phyloP scores from a whole-genome alignment of 1,139 yeast genomes.

The Yamadazyma mexicana region DNA sequence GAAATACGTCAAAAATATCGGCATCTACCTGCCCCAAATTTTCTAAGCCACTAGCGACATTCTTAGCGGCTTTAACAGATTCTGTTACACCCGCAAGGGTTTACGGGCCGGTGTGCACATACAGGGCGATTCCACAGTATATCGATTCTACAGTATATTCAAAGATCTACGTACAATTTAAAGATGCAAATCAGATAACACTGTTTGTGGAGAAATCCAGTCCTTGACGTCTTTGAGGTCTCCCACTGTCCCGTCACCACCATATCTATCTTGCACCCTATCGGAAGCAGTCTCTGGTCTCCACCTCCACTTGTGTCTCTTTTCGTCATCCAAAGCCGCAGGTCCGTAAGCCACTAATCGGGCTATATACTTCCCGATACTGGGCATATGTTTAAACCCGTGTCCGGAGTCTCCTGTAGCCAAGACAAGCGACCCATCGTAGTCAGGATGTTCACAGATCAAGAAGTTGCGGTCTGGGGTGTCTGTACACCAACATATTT shows the following conservation, averaged over 20 bases:
- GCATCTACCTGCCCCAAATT: too few relatives aligned
- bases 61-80: too few relatives aligned
- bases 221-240: constrained; percentile 3
- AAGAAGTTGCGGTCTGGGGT: constrained; percentile 13
- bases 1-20: too few relatives aligned
- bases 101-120: too few relatives aligned
- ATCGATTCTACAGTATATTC: too few relatives aligned
- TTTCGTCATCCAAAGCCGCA: constrained; percentile 3
- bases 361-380: constrained; percentile 13
- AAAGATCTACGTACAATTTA: too few relatives aligned
- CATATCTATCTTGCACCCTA: constrained; percentile 5
- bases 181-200: not conserved
- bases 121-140: too few relatives aligned
- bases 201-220: not conserved
- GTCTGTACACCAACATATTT: constrained; percentile 18
- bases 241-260: constrained; percentile 2
- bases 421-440: constrained; percentile 7
- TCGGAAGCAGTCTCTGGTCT: constrained; percentile 6
- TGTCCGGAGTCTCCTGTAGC: constrained; percentile 19
- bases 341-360: constrained; percentile 3
- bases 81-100: too few relatives aligned
- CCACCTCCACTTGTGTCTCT: constrained; percentile 4
- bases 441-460: constrained; percentile 12
- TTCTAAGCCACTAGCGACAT: too few relatives aligned
- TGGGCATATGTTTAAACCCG: constrained; percentile 17